Evolutionary conservation across 31 red algal species (phyloP), one percentile per base, ranked within the genome.

Genomic region (Bonnemaisonia californica): DNA sequence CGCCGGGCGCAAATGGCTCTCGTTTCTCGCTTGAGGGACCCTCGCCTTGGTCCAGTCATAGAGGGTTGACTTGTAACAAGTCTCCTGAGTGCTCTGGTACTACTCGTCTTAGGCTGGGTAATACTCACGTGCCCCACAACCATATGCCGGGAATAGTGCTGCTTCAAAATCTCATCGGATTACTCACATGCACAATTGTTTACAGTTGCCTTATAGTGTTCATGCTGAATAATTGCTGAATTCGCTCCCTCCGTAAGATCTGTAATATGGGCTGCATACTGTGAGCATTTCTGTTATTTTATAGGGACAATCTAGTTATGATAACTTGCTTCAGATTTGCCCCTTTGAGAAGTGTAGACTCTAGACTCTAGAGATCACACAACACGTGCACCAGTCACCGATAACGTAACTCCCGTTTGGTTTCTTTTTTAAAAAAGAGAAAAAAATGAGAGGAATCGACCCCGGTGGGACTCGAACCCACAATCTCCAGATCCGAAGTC

Each of bases 111-210:
- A 12, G 12, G 19, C 12, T 66, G n/a, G 62, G 62, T 66, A 66
- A 27, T 66, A 66, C 62, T 66, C 62, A 66, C 62, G 62, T 66
- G 62, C n/a, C 62, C 62, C 62, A 66, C 62, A 23, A 66, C 62
- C 62, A 26, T 66, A 66, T 27, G 62, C 24, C 62, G 13, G 16
- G 12, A 66, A 23, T 21, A 27, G 62, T 30, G 24, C 62, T 12
- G 12, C n/a, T 66, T 66, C 62, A 66, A 13, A 66, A 66, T 23
- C 62, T 13, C 62, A 66, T 23, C 27, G 62, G 62, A 21, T 66
- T 30, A 23, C 62, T 66, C 62, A 66, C 62, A 27, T 66, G 62
- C 62, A 13, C 62, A 66, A 66, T 27, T 66, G 12, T 66, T 66
- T 66, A 66, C 62, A 21, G 62, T 66, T 30, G 24, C 62, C 12